A percentile compares a stretch with the other conserved stretches of the same genome.
Conservation (phyloP, 2,329 filamentous ascomycete genomes). For the Sporothrix variecibatus region DNA sequence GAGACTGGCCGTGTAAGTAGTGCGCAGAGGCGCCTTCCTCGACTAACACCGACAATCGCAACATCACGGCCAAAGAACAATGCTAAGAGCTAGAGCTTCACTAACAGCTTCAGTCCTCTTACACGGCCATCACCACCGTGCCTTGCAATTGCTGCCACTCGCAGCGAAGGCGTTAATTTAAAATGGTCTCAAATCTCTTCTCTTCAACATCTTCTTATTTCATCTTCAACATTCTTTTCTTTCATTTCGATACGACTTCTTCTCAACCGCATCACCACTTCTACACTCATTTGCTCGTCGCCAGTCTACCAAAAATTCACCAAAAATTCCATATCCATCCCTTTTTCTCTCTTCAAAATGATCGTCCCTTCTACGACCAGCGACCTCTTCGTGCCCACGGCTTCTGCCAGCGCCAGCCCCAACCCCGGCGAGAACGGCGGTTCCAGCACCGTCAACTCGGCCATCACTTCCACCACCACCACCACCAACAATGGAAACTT, state of each 20-base stretch:
- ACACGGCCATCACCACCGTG: neutral
- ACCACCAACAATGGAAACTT: constrained; percentile 15
- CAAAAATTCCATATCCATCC: neutral
- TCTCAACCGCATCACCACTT: neutral
- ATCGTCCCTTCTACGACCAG: neutral
- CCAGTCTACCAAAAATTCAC: neutral
- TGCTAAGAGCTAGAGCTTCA: constrained; percentile 2
- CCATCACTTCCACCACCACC: constrained; percentile 14
- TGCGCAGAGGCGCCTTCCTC: neutral
- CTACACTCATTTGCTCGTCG: neutral
- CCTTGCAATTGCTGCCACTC: neutral
- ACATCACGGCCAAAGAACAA: constrained; percentile 9
- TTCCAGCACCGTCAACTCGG: neutral
- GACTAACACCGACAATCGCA: constrained; percentile 14
- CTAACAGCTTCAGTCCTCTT: neutral
- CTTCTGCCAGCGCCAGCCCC: neutral
- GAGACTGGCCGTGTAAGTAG: neutral
- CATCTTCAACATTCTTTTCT: neutral
- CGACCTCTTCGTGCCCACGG: neutral
- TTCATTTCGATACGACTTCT: neutral
- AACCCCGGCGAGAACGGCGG: neutral
- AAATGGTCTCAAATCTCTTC: neutral
- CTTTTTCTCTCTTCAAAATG: neutral
- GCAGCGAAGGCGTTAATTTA: neutral
- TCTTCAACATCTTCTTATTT: neutral